Evolutionary conservation across 768 basidiomycete species (phyloP).

Genomic region (Tulasnella sp.): DNA sequence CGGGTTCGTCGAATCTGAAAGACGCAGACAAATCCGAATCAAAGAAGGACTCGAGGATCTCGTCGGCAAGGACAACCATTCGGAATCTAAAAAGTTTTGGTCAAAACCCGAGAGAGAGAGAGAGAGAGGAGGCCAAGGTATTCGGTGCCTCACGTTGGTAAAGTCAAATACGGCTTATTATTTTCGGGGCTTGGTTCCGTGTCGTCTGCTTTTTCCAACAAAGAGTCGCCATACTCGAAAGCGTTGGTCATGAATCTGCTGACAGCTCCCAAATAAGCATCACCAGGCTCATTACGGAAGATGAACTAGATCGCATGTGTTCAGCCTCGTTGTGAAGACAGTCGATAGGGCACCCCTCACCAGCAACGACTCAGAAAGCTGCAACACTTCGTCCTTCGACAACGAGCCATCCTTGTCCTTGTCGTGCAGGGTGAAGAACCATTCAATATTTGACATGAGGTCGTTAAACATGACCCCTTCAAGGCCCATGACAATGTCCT

Average conservation of each 20-base stretch:
- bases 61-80: conserved; percentile 97
- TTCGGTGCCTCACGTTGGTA: conserved; percentile 55
- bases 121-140: no score
- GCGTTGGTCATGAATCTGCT: conserved; percentile 97
- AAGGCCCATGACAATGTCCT: conserved; percentile 86
- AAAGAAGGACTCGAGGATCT: conserved; percentile 94
- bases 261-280: conserved; percentile 92
- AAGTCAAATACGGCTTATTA: conserved; percentile 88
- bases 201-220: conserved; percentile 48
- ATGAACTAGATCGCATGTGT: conserved; percentile 62
- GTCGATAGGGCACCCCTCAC: conserved; percentile 39
- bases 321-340: neutral
- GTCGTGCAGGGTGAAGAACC: conserved; percentile 95
- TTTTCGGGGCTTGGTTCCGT: conserved; percentile 18
- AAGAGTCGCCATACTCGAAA: conserved; percentile 95
- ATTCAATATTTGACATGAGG: conserved; percentile 96
- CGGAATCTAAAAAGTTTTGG: conserved; percentile 59
- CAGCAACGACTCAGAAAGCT: conserved; percentile 87
- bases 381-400: conserved; percentile 94
- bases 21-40: conserved; percentile 84
- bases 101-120: no score
- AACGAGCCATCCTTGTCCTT: conserved; percentile 93
- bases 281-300: conserved; percentile 93
- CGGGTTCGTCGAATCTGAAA: conserved; percentile 67
- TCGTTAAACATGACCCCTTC: conserved; percentile 93